These are phyloP conservation scores for Theileria sp. DNA, from an alignment of 169 alveolate species.

Conservation along the genomic window DNA sequence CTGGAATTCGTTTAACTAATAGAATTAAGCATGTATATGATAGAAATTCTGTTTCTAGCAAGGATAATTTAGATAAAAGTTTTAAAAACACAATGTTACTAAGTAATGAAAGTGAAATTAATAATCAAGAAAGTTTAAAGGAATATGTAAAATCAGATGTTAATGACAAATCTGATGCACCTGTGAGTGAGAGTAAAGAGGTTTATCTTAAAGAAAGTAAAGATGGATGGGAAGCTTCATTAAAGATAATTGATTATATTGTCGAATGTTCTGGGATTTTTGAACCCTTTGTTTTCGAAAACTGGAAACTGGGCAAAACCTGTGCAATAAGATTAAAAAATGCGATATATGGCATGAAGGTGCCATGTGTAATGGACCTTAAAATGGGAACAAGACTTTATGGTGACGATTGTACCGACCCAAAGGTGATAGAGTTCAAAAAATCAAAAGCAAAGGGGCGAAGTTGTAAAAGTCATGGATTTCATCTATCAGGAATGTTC, in stretches of 20 bases:
- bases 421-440: constrained; percentile 52
- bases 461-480: constrained; percentile 69
- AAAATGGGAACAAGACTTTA: constrained; percentile 71
- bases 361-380: constrained; percentile 75
- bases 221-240: not conserved
- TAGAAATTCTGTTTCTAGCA: not conserved
- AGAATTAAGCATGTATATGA: not conserved
- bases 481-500: constrained; percentile 70
- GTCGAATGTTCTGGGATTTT: constrained; percentile 34
- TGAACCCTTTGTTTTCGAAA: constrained; percentile 20
- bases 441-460: constrained; percentile 63
- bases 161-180: not conserved
- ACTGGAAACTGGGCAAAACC: constrained; percentile 35
- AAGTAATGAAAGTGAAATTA: not conserved
- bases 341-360: constrained; percentile 64
- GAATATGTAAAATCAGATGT: not conserved
- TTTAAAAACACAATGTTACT: not conserved
- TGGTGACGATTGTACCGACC: constrained; percentile 68
- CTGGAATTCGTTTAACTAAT: constrained; percentile 27
- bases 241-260: constrained; percentile 17
- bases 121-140: not conserved
- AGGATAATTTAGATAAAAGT: not conserved
- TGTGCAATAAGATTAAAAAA: constrained; percentile 66
- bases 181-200: not conserved
- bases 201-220: not conserved